A percentile compares a stretch with the other conserved stretches of the same genome.
These are phyloP conservation scores for Paraurostyla sp. DNA, from an alignment of 73 alveolate genomes.

Conservation along the genomic window DNA sequence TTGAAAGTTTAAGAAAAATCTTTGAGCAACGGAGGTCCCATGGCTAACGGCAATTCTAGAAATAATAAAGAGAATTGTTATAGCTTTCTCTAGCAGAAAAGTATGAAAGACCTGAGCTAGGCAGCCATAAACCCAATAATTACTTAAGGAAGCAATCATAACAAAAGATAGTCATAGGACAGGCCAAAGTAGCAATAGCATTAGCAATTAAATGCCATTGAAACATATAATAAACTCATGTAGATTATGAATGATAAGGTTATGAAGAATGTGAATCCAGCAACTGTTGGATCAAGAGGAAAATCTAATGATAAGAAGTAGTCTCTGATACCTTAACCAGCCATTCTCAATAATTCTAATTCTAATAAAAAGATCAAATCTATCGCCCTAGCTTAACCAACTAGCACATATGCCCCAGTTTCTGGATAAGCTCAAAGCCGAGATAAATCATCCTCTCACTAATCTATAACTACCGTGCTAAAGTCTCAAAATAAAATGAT, in stretches of 20 bases:
- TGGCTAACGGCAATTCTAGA: conserved; percentile 35
- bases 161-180: conserved; percentile 39
- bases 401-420: background rate
- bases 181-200: background rate
- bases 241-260: conserved; percentile 50
- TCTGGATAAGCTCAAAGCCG: background rate
- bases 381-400: background rate
- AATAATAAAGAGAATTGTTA: conserved; percentile 47
- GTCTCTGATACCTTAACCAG: background rate
- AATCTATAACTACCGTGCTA: conserved; percentile 22
- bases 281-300: conserved; percentile 49
- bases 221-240: conserved; percentile 43
- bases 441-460: conserved; percentile 1
- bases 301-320: conserved; percentile 9
- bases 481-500: conserved; percentile 12
- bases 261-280: conserved; percentile 8
- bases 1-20: conserved; percentile 2
- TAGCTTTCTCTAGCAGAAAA: conserved; percentile 34
- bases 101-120: conserved; percentile 15
- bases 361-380: conserved; percentile 30
- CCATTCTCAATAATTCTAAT: background rate
- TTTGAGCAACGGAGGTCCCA: too few species aligned
- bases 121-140: background rate
- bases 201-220: conserved; percentile 33
- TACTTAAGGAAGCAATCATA: background rate